Base-by-base conservation (phyloP, 768 basidiomycete species). In the Tremella fuciformis region DNA sequence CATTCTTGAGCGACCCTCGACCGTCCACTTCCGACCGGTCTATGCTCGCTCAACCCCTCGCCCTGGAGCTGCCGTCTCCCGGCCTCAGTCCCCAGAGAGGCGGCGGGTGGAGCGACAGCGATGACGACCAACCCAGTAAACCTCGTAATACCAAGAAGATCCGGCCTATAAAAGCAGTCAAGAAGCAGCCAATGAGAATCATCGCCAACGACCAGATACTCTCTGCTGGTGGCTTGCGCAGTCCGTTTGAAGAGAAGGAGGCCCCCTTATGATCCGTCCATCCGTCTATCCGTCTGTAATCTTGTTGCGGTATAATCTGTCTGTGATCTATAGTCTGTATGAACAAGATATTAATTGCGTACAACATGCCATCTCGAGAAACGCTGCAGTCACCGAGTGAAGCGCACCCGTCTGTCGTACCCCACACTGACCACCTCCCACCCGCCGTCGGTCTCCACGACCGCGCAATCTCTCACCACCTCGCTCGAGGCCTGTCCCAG, bases 401-500 rank as follows among this genome's bases (percentile, higher is more conserved):
- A 64, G 38, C 70, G 29, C 40, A 76, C 57, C n/a, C 55, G 57
- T 18, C 71, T 52, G 53, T 76, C 75, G 52, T 76, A 76, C 9
- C 75, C 75, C 1, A 75, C 75, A 46, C 71, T 73, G 24, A 76
- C 62, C 2, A 67, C 63, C 55, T 66, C 64, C 68, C 68, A 74
- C 34, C 53, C 50, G 6, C 39, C 49, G 13, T 58, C 49, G 18
- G 49, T 54, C 3, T 46, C n/a, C 18, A 50, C 21, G 15, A 65
- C 60, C 6, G 65, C 52, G 50, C 50, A 42, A 48, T 76, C 75
- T 41, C 75, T 34, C 11, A 76, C 64, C 9, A 76, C 65, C 25
- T 69, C 70, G 47, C 67, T 73, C n/a, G 60, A 58, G 2, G 60
- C 63, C 11, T 34, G 29, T 13, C 74, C 74, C 1, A 62, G 52